A percentile compares a stretch with the other conserved stretches of the same genome.
Conservation (phyloP, 2,329 filamentous ascomycete genomes). For the Triangularia verruculosa region DNA sequence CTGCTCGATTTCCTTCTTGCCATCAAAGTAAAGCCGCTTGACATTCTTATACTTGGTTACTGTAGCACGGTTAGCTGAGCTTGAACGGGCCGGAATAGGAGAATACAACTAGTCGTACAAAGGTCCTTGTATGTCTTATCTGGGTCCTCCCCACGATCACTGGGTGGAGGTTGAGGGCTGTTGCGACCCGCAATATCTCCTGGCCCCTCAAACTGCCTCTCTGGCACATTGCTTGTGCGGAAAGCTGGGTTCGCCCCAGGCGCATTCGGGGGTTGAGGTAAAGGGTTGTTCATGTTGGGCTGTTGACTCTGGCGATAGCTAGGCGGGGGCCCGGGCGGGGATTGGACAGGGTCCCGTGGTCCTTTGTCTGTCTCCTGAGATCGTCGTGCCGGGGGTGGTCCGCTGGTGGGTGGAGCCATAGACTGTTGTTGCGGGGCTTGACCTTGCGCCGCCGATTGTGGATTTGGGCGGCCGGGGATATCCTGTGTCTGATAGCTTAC, state of each 20-base stretch:
- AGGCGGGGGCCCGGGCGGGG: conserved; percentile 47
- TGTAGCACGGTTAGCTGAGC: conserved; percentile 44
- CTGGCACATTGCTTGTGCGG: conserved; percentile 39
- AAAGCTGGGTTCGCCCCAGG: conserved; percentile 39
- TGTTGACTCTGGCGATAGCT: conserved; percentile 52
- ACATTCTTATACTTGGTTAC: conserved; percentile 97
- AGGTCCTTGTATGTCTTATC: conserved; percentile 59
- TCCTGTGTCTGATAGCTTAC: conserved; percentile 42
- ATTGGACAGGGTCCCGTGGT: conserved; percentile 42
- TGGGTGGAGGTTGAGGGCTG: conserved; percentile 52
- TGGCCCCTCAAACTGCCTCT: conserved; percentile 45
- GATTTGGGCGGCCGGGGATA: conserved; percentile 30
- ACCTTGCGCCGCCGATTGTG: conserved; percentile 29
- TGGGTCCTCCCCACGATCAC: conserved; percentile 43
- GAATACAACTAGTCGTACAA: conserved; percentile 39
- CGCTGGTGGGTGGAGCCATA: conserved; percentile 49
- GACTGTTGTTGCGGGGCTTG: conserved; percentile 36
- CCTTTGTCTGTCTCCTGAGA: conserved; percentile 46
- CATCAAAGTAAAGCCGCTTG: conserved; percentile 95
- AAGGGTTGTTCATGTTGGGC: conserved; percentile 43
- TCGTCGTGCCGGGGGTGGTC: conserved; percentile 44
- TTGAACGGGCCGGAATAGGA: neutral
- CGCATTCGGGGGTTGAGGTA: conserved; percentile 38
- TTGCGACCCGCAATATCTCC: conserved; percentile 50
- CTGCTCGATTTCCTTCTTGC: conserved; percentile 86